Conservation (phyloP, 768 basidiomycete genomes). For the Suillus fuscotomentosus region DNA sequence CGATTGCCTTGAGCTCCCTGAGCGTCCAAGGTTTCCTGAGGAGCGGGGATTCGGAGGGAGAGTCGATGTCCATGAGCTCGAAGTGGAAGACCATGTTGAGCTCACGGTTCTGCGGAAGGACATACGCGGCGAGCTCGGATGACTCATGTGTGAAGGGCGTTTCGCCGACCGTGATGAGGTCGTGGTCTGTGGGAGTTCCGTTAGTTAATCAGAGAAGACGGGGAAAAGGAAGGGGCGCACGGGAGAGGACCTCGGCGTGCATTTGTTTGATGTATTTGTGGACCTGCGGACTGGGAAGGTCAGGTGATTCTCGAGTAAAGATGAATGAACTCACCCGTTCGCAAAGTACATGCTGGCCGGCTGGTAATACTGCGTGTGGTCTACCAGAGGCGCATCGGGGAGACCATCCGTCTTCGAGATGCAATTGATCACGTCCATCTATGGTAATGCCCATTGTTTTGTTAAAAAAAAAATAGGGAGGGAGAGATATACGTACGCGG, state of each 20-base stretch:
- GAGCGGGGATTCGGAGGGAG: constrained; percentile 41
- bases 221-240: constrained; percentile 28
- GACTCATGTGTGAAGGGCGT: constrained; percentile 57
- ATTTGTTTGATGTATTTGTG: constrained; percentile 72
- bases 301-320: constrained; percentile 2
- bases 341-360: constrained; percentile 51
- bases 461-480: not conserved
- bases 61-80: constrained; percentile 60
- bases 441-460: constrained; percentile 3
- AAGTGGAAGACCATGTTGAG: constrained; percentile 68
- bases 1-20: constrained; percentile 45
- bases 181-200: constrained; percentile 38
- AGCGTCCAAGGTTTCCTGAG: constrained; percentile 49
- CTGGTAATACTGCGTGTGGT: constrained; percentile 51
- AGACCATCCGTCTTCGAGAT: constrained; percentile 63
- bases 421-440: constrained; percentile 74
- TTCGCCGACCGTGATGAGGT: constrained; percentile 67
- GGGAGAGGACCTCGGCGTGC: constrained; percentile 55
- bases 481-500: constrained; percentile 44
- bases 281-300: constrained; percentile 49
- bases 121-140: constrained; percentile 51
- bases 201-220: not conserved
- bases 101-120: constrained; percentile 55
- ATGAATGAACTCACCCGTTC: constrained; percentile 49
- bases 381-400: constrained; percentile 62